phyloP scores from a whole-genome alignment of 2,329 filamentous ascomycete species.

The Alternaria sp. region DNA sequence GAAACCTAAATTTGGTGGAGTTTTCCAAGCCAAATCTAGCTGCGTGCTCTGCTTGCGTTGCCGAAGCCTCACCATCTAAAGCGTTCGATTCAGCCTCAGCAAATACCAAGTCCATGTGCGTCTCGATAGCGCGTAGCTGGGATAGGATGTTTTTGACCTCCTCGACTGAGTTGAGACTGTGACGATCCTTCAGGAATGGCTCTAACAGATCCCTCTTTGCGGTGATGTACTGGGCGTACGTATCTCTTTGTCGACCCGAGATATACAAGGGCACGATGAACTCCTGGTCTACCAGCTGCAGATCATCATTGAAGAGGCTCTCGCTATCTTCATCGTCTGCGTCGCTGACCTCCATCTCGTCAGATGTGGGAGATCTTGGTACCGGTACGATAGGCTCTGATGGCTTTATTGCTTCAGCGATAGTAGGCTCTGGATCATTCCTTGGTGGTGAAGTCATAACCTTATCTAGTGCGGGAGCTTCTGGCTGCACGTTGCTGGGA shows the following conservation, averaged over 20 bases:
- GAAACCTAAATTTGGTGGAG: slow-evolving; percentile 44
- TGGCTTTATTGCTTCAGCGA: slow-evolving; percentile 5
- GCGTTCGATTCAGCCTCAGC: slow-evolving; percentile 21
- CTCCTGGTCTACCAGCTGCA: slow-evolving; percentile 36
- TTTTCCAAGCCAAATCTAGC: slow-evolving; percentile 38
- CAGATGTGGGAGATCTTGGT: slow-evolving; percentile 1
- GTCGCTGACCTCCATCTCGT: slow-evolving; percentile 29
- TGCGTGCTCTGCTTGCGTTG: slow-evolving; percentile 25
- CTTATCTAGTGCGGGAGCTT: slow-evolving; percentile 2
- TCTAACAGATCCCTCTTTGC: slow-evolving; percentile 26
- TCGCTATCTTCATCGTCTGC: slow-evolving; percentile 25
- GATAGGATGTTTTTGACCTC: slow-evolving; percentile 28
- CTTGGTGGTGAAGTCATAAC: background rate
- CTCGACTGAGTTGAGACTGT: slow-evolving; percentile 15
- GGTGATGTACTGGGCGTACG: slow-evolving; percentile 28
- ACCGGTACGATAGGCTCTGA: background rate
- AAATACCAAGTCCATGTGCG: slow-evolving; percentile 40
- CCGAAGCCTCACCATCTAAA: slow-evolving; percentile 11
- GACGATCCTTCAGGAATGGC: slow-evolving; percentile 18
- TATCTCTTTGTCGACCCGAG: slow-evolving; percentile 37
- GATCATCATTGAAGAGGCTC: slow-evolving; percentile 36
- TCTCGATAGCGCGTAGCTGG: slow-evolving; percentile 35
- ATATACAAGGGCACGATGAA: slow-evolving; percentile 43
- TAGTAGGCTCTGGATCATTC: slow-evolving; percentile 1
- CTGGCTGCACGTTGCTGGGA: slow-evolving; percentile 14